Evolutionary conservation across 768 basidiomycete genomes (phyloP), one percentile per base, ranked within the genome.

Genomic region (Russula sp.): DNA sequence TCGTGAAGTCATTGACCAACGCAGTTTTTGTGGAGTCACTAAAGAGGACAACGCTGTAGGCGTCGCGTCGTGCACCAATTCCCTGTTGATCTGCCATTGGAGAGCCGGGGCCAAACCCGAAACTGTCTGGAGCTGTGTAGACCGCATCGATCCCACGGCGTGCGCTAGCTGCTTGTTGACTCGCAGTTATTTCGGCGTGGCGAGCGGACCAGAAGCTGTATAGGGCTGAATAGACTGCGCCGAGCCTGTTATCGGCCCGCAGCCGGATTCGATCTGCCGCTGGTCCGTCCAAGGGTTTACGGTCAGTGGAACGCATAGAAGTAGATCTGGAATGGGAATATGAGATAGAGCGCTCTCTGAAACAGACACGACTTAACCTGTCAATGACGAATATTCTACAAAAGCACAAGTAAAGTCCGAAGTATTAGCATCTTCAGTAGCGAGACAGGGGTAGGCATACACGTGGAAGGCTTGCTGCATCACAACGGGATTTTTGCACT

Each of bases 11-110:
- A 62, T 85, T 82, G 44, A 67, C 61, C 32, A 82, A 55, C 6
- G 70, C 71, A 5, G 35, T 62, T 9, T 45, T 42, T 2, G 73
- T 55, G 0, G 1, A 7, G 16, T 71, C 55, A 52, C 78, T 69
- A 64, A 85, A 85, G 31, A 83, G 66, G n/a, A 84, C 61, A 50
- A 86, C 76, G 9, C 81, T 84, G 64, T 86, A 86, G 1, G 85
- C 75, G 64, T 86, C 85, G 44, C 77, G 72, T 20, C 81, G 77
- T 20, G 54, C 57, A 8, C 11, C 14, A 18, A 4, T 27, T 14
- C 32, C 66, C 2, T 57, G 70, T 50, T 74, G 72, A 22, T n/a
- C n/a, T n/a, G n/a, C n/a, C n/a, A n/a, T n/a, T n/a, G n/a, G n/a
- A n/a, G n/a, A n/a, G n/a, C n/a, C n/a, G n/a, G n/a, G n/a, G n/a